Conservation (phyloP, 371 early-diverging fungal species). For the Homolaphlyctis polyrhiza region DNA sequence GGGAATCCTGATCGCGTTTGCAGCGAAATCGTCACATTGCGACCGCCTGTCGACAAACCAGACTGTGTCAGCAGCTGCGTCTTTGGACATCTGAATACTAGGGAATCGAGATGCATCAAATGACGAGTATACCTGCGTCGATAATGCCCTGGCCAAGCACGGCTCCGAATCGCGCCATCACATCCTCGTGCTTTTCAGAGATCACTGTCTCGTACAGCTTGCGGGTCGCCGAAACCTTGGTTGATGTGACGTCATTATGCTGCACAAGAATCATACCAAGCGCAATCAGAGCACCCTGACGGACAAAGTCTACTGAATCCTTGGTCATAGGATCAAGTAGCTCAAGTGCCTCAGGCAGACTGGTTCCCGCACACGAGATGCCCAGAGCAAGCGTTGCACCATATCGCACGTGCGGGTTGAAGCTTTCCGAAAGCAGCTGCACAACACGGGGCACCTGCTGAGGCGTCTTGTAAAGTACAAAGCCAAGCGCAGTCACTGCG, state of each 20-base stretch:
- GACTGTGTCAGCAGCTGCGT: background rate
- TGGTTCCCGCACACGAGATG: slow-evolving; percentile 96
- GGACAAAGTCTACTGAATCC: slow-evolving; percentile 96
- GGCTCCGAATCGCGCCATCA: slow-evolving; percentile 96
- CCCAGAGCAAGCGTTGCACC: slow-evolving; percentile 97
- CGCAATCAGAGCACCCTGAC: slow-evolving; percentile 98
- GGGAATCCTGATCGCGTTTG: slow-evolving; percentile 83
- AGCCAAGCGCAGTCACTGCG: slow-evolving; percentile 96
- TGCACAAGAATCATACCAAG: slow-evolving; percentile 97
- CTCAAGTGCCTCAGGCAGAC: slow-evolving; percentile 84
- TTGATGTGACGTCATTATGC: slow-evolving; percentile 72
- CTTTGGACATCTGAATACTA: background rate
- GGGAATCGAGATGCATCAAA: background rate
- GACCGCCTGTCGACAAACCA: slow-evolving; percentile 58
- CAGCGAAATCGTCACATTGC: slow-evolving; percentile 93
- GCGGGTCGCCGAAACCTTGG: slow-evolving; percentile 47
- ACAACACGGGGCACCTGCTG: slow-evolving; percentile 95
- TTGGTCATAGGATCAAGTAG: slow-evolving; percentile 97
- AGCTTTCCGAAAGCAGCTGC: slow-evolving; percentile 95
- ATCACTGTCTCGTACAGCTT: slow-evolving; percentile 87
- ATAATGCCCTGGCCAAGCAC: slow-evolving; percentile 96
- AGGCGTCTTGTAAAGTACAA: slow-evolving; percentile 85
- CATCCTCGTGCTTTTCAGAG: slow-evolving; percentile 88
- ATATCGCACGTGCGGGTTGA: slow-evolving; percentile 97
- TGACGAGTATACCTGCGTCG: slow-evolving; percentile 70